Evolutionary conservation across 176 grass and related monocot genomes (phyloP).

Genomic region (Urochloa ruziziensis): DNA sequence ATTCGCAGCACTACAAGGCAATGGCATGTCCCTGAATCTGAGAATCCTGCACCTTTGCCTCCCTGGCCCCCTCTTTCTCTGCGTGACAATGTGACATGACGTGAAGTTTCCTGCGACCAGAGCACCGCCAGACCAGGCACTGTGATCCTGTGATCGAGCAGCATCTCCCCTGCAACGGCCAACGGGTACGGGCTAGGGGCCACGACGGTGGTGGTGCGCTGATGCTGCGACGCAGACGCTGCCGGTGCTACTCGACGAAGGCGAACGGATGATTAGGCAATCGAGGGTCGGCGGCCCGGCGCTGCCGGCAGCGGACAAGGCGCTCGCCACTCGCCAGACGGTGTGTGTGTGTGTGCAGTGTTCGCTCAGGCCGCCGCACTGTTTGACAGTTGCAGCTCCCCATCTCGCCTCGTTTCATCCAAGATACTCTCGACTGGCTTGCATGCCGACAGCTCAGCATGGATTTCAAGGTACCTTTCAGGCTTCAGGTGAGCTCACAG

Average conservation of each 20-base stretch:
- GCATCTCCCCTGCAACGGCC: neutral
- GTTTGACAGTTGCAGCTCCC: neutral
- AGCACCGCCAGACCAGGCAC: neutral
- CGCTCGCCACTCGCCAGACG: neutral
- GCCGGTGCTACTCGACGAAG: neutral
- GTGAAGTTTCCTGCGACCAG: neutral
- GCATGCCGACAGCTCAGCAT: neutral
- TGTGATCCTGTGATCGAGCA: conserved; percentile 21
- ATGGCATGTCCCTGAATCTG: neutral
- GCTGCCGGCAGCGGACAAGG: neutral
- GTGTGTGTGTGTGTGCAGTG: neutral
- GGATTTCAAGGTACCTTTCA: neutral
- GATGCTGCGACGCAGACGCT: too few species aligned
- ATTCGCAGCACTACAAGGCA: neutral
- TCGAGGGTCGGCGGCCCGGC: neutral
- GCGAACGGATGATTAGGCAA: neutral
- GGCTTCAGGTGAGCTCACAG: too few species aligned
- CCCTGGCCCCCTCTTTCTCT: neutral
- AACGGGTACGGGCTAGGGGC: too few species aligned
- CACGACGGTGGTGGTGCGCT: too few species aligned
- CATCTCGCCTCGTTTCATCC: neutral
- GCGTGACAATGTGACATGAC: neutral
- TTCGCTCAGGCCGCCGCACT: neutral
- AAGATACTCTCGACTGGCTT: neutral
- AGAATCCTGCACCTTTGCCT: too few species aligned